These are phyloP conservation scores for Blastomyces parvus DNA, from an alignment of 2,329 filamentous ascomycete genomes.

Conservation along the genomic window DNA sequence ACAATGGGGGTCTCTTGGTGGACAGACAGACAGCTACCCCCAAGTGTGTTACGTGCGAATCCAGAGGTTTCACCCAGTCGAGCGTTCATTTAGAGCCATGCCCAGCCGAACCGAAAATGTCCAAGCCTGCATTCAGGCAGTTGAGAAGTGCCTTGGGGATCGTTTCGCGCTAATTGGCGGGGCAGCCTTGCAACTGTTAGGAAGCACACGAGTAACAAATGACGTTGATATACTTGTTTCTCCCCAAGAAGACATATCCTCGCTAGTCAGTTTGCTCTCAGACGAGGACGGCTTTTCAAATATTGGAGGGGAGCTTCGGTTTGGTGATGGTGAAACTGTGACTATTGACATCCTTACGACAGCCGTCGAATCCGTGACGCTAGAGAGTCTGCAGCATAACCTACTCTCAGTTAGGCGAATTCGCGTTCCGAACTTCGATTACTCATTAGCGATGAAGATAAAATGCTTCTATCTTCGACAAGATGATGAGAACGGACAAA, in stretches of 20 bases:
- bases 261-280: not conserved
- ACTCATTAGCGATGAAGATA: not conserved
- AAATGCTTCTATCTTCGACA: not conserved
- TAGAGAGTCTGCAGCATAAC: not conserved
- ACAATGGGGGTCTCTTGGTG: not conserved
- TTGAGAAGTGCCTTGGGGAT: not conserved
- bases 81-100: not conserved
- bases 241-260: not conserved
- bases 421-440: not conserved
- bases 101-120: not conserved
- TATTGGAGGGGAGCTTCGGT: not conserved
- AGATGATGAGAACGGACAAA: not conserved
- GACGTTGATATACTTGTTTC: slow-evolving; percentile 1
- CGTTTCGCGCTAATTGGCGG: not conserved
- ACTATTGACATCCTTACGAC: slow-evolving; percentile 20
- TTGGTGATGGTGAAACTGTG: not conserved
- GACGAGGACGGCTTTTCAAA: not conserved
- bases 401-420: not conserved
- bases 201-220: not conserved
- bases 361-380: slow-evolving; percentile 18
- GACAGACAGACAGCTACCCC: not conserved
- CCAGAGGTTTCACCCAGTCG: not conserved
- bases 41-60: not conserved
- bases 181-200: not conserved
- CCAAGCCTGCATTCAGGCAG: not conserved